These are phyloP conservation scores for Corchorus capsularis DNA, from an alignment of 345 rosid genomes.

Conservation along the genomic window DNA sequence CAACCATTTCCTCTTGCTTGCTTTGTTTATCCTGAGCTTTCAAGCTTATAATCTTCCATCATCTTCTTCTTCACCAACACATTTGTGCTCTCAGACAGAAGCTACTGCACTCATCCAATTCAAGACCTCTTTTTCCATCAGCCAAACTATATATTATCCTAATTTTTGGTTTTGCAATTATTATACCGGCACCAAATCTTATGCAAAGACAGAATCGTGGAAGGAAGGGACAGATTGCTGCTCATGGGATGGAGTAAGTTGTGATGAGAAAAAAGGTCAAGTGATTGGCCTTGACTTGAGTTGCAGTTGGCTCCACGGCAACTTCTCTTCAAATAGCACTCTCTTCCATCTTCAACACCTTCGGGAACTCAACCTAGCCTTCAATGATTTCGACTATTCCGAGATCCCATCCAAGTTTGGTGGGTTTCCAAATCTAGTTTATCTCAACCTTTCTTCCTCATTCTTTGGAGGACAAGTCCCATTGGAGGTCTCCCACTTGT, in stretches of 20 bases:
- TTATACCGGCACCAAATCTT: not conserved
- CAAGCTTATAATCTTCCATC: not conserved
- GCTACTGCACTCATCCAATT: not conserved
- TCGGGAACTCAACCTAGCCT: slow-evolving; percentile 32
- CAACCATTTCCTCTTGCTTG: not conserved
- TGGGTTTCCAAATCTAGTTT: not conserved
- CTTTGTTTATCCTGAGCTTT: not conserved
- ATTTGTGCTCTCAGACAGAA: not conserved
- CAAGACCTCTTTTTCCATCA: not conserved
- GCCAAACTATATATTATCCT: too few species aligned
- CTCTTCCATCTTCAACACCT: slow-evolving; percentile 28
- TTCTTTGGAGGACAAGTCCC: slow-evolving; percentile 16
- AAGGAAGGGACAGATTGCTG: slow-evolving; percentile 30
- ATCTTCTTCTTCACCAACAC: not conserved
- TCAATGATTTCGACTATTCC: slow-evolving; percentile 26
- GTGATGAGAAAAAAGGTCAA: slow-evolving; percentile 1
- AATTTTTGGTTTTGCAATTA: too few species aligned
- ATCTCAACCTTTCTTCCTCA: slow-evolving; percentile 18
- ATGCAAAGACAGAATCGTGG: slow-evolving; percentile 22
- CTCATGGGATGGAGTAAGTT: slow-evolving; percentile 33
- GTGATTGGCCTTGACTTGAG: slow-evolving; percentile 29
- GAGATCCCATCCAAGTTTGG: slow-evolving; percentile 7
- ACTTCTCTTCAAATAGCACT: slow-evolving; percentile 18
- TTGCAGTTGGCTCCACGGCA: slow-evolving; percentile 13
- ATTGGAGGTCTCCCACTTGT: slow-evolving; percentile 7